These are phyloP conservation scores for Diaporthe vaccinii DNA, from an alignment of 2,329 filamentous ascomycete genomes.

Conservation along the genomic window DNA sequence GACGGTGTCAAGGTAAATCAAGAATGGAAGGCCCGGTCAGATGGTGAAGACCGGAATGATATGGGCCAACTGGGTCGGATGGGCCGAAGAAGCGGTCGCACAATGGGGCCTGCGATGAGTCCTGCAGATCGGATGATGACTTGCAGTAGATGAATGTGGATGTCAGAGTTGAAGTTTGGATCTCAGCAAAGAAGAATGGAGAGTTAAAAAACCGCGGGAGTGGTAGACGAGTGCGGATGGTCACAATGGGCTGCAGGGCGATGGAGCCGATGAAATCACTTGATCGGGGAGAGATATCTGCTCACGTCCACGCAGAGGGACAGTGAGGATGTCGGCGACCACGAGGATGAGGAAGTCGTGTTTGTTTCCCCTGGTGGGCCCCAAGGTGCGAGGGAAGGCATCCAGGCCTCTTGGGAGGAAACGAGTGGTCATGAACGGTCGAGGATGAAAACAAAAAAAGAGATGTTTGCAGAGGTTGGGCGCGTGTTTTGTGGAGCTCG, in stretches of 20 bases:
- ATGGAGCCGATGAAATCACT: conserved; percentile 26
- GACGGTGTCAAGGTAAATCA: background rate
- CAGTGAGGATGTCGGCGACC: background rate
- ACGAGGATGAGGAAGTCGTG: conserved; percentile 3
- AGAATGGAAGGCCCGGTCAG: conserved; percentile 3
- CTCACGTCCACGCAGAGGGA: background rate
- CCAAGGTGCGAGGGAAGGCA: conserved; percentile 22
- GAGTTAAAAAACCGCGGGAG: conserved; percentile 21
- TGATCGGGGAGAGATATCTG: conserved; percentile 8
- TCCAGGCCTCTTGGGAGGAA: conserved; percentile 21
- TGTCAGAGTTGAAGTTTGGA: background rate
- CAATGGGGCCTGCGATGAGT: conserved; percentile 8
- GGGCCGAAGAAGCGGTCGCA: conserved; percentile 27
- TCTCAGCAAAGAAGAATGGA: conserved; percentile 14
- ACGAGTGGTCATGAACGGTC: conserved; percentile 32
- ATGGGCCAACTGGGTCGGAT: conserved; percentile 27
- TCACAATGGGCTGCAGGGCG: conserved; percentile 13
- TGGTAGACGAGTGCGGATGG: conserved; percentile 18
- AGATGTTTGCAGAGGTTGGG: conserved; percentile 33
- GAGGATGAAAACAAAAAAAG: conserved; percentile 30
- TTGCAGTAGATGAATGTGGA: conserved; percentile 31
- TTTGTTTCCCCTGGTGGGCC: conserved; percentile 21
- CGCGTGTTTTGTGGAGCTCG: conserved; percentile 33
- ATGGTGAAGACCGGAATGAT: conserved; percentile 5
- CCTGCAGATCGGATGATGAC: conserved; percentile 31